phyloP scores from a whole-genome alignment of 1,284 basidiomycete species.

The Cutaneotrichosporon cutaneum region DNA sequence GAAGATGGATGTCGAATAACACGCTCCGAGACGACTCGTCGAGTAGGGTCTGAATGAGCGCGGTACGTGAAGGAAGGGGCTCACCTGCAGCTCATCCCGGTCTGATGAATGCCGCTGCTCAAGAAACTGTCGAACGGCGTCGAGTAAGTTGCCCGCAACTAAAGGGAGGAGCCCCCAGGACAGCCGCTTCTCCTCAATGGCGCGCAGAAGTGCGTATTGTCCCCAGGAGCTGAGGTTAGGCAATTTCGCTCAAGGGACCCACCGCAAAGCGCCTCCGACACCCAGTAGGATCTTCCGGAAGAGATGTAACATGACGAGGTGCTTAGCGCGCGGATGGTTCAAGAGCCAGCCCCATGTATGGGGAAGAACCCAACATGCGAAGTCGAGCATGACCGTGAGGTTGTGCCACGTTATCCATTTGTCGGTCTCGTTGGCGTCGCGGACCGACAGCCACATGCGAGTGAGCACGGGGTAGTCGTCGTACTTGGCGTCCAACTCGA shows the following conservation, averaged over 20 bases:
- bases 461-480: constrained; percentile 78
- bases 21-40: background rate
- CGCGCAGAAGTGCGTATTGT: background rate
- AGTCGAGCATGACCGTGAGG: background rate
- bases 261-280: background rate
- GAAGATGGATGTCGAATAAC: background rate
- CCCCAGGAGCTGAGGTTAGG: background rate
- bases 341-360: background rate
- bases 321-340: background rate
- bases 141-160: too few species aligned
- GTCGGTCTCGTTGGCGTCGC: background rate
- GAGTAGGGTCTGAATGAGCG: background rate
- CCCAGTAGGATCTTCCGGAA: background rate
- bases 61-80: background rate
- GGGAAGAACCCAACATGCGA: background rate
- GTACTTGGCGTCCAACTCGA: constrained; percentile 43
- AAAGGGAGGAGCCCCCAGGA: too few species aligned
- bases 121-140: too few species aligned
- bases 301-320: background rate
- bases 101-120: background rate
- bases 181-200: too few species aligned
- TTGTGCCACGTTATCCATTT: background rate
- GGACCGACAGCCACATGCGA: constrained; percentile 58
- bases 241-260: background rate
- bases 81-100: background rate